Base-by-base conservation (phyloP, 2,329 filamentous ascomycete species). In the Calycina marina region DNA sequence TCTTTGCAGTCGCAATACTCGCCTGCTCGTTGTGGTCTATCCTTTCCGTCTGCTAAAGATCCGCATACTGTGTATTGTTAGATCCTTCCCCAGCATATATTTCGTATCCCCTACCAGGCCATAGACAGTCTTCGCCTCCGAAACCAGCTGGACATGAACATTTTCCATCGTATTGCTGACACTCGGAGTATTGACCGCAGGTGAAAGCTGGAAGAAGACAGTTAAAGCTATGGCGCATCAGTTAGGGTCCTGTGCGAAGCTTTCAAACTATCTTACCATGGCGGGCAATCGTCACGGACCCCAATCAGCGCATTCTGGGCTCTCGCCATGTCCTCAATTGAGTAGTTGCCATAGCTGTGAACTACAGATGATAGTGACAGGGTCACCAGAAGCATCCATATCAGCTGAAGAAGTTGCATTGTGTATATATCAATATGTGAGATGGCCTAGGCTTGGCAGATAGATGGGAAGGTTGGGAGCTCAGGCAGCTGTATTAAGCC, bases 131-230 rank as follows among this genome's bases (percentile, higher is more conserved):
- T 49, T 93, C 83, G 36, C 88, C 88, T 38, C 86, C 90, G 53
- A 92, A 98, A 20, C 90, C 90, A 12, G 83, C 67, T 6, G 88
- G 86, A 55, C 90, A 98, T 38, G 77, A 70, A 59, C 90, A 98
- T 63, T 92, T 86, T 30, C 90, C 90, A 48, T 84, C 93, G 50
- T 75, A 85, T 49, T 78, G 73, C 56, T 90, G 92, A 57, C 90
- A 98, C 18, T 74, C 67, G 20, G 85, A 80, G 54, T 80, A 98
- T 59, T 98, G 90, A 40, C 82, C 75, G 56, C 90, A 98, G 40
- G 74, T 76, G 56, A 93, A 92, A 40, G 82, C 83, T 16, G 90
- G 86, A 11, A 98, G 71, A 37, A 94, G 80, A 61, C 90, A 98
- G 69, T 98, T 96, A 68, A 98, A 98, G 63, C 90, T 88, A 43